Base-by-base conservation (phyloP, 2,329 filamentous ascomycete genomes). In the Orbilia oligospora region DNA sequence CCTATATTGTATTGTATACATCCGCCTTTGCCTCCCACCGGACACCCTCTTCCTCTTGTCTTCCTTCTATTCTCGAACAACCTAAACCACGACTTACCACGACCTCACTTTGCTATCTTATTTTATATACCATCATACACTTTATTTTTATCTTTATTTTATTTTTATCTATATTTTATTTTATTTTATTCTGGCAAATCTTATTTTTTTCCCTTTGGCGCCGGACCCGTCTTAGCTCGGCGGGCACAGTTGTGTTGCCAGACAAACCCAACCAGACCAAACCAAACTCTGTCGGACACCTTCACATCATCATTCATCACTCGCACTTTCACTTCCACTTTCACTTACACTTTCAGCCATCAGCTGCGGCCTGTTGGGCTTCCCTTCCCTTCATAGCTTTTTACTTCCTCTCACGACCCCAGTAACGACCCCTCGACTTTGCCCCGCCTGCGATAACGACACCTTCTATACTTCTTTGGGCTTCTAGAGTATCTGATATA, bases 141-240 rank as follows among this genome's bases (percentile, higher is more conserved):
- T n/a, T n/a, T 55, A 2, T 53, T 27, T 3, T 20, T n/a, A 10
- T 49, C 6, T 8, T 41, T 67, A 22, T 67, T 53, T 38, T 67
- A 36, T 67, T 38, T 22, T 67, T 27, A 36, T 36, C n/a, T 30
- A 53, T 16, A 5, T 67, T 67, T 9, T 9, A 20, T 56, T 66
- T 33, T 66, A 41, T 53, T 67, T 30, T 30, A 2, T 33, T 41
- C 10, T 55, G 27, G 27, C 48, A 16, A 14, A 9, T 18, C 3
- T 55, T 67, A 55, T 55, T 67, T 55, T 67, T 55, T 55, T 67
- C 49, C 48, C 51, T 68, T 68, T 68, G 65, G 65, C 65, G 49
- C 65, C 65, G 36, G 18, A 51, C 20, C 18, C 33, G 48, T 27
- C 33, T 20, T 38, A 20, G 53, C n/a, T 5, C 38, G 36, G 8